Conservation (phyloP, 2,329 filamentous ascomycete genomes). For the Fulvia fulva region DNA sequence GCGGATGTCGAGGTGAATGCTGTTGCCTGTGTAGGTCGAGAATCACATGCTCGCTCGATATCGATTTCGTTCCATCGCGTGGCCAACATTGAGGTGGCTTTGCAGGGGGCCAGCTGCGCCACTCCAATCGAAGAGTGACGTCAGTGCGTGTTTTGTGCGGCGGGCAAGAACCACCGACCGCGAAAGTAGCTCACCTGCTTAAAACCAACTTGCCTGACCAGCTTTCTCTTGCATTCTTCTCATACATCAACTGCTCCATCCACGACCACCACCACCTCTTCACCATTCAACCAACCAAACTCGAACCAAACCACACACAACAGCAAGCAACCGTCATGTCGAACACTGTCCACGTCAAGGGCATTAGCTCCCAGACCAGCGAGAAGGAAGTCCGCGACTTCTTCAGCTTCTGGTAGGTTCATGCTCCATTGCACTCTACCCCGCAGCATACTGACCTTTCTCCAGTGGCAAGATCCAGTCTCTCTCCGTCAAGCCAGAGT, state of each 20-base stretch:
- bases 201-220: too few species aligned
- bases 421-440: conserved; percentile 2
- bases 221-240: too few species aligned
- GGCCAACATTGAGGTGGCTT: too few species aligned
- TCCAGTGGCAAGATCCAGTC: conserved; percentile 82
- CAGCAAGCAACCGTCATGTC: conserved; percentile 38
- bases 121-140: too few species aligned
- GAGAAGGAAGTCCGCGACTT: conserved; percentile 94
- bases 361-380: conserved; percentile 75
- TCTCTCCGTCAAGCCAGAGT: conserved; percentile 67
- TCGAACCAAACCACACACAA: neutral
- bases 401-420: conserved; percentile 84
- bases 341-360: conserved; percentile 79
- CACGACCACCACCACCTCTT: neutral
- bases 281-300: neutral
- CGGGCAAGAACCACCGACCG: too few species aligned
- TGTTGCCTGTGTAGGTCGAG: neutral
- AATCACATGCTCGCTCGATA: too few species aligned
- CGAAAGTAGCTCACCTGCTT: too few species aligned
- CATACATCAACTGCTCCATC: neutral
- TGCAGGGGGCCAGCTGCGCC: too few species aligned
- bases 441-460: conserved; percentile 7
- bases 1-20: neutral
- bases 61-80: too few species aligned
- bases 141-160: too few species aligned